Percentiles rank a stretch among this genome's conserved stretches.
These are phyloP conservation scores for Lagerstroemia speciosa DNA, from an alignment of 345 rosid genomes.

Conservation along the genomic window DNA sequence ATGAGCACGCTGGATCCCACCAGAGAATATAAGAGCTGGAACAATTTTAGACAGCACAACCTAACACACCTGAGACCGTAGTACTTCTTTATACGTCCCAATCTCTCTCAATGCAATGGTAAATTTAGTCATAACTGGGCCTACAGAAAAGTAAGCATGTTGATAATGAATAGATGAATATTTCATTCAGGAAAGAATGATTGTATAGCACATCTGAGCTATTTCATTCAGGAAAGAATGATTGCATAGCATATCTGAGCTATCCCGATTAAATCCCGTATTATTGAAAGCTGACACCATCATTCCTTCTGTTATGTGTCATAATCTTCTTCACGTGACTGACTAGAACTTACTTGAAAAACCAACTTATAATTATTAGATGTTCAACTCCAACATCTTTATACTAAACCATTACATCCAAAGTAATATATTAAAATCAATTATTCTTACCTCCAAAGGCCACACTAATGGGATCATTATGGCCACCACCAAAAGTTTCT, in stretches of 20 bases:
- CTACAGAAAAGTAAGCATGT: constrained; percentile 29
- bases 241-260: not conserved
- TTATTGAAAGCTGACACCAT: not conserved
- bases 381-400: too few relatives aligned
- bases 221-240: not conserved
- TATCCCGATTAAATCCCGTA: not conserved
- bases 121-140: constrained; percentile 99
- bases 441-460: constrained; percentile 83
- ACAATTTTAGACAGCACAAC: too few relatives aligned
- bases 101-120: constrained; percentile 98
- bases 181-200: not conserved
- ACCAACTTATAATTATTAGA: not conserved
- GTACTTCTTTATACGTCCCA: constrained; percentile 96
- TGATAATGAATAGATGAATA: not conserved
- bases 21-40: too few relatives aligned
- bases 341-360: not conserved
- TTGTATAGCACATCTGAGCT: not conserved
- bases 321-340: not conserved
- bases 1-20: too few relatives aligned
- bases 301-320: not conserved
- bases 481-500: constrained; percentile 97
- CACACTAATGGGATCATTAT: constrained; percentile 93
- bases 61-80: constrained; percentile 75
- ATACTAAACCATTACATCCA: too few relatives aligned
- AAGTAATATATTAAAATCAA: not conserved